Conservation (phyloP, 164 flowering plant genomes). For the Tetrastigma voinierianum region DNA sequence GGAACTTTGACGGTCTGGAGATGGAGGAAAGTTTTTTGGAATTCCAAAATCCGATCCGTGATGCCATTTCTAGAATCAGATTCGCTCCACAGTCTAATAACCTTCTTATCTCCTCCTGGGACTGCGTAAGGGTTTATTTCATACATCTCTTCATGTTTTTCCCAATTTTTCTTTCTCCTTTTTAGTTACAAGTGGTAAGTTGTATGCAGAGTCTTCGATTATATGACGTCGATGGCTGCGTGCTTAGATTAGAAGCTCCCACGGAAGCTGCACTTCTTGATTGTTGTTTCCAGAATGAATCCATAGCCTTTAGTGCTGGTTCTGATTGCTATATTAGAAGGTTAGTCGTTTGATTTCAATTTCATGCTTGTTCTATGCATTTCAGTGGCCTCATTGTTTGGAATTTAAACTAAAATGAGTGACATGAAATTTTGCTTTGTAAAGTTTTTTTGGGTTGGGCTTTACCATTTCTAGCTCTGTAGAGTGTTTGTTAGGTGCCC, state of each 20-base stretch:
- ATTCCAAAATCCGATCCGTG: conserved; percentile 46
- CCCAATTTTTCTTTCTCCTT: neutral
- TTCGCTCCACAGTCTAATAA: conserved; percentile 80
- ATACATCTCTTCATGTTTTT: neutral
- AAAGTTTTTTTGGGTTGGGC: too few relatives aligned
- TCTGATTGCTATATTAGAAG: conserved; percentile 65
- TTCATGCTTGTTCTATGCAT: too few relatives aligned
- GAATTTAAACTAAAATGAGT: too few relatives aligned
- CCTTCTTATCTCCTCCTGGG: conserved; percentile 88
- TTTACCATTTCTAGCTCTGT: too few relatives aligned
- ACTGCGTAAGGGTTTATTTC: conserved; percentile 44
- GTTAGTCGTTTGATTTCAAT: conserved; percentile 26
- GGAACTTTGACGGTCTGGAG: neutral
- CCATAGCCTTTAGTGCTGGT: conserved; percentile 46
- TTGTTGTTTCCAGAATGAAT: conserved; percentile 76
- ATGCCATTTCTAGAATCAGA: conserved; percentile 65
- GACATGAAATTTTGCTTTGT: too few relatives aligned
- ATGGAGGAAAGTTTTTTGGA: conserved; percentile 50
- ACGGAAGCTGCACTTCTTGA: conserved; percentile 60
- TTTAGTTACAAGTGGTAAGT: neutral
- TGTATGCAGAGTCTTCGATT: conserved; percentile 53
- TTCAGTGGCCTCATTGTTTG: too few relatives aligned
- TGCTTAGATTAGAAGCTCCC: conserved; percentile 44
- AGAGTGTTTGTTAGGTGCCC: too few relatives aligned
- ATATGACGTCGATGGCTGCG: conserved; percentile 57